Conservation (phyloP, 345 rosid species). For the Gossypium sturtianum region DNA sequence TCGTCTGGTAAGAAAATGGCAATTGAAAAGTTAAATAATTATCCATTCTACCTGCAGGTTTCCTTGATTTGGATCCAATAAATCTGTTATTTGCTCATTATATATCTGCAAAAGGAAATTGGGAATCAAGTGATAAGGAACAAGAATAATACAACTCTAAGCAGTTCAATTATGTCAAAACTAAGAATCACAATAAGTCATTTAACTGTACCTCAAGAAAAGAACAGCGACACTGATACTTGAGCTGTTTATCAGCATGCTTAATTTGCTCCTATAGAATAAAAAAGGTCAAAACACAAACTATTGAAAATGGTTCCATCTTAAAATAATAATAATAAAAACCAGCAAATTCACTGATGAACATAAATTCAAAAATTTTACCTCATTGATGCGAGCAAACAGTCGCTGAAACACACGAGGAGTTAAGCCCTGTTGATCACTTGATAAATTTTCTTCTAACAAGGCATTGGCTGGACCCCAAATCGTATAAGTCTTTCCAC, state of each 20-base stretch:
- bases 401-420: conserved; percentile 82
- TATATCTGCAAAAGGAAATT: conserved; percentile 65
- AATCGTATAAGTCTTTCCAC: conserved; percentile 96
- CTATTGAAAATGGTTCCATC: conserved; percentile 3
- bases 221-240: conserved; percentile 93
- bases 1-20: not conserved
- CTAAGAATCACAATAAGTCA: not conserved
- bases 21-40: conserved; percentile 12
- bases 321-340: not conserved
- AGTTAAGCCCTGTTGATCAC: conserved; percentile 83
- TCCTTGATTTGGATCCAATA: conserved; percentile 80
- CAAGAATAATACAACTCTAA: not conserved
- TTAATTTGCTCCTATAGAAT: conserved; percentile 73
- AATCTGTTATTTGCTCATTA: conserved; percentile 96
- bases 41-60: conserved; percentile 66
- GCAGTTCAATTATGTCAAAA: not conserved
- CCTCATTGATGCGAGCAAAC: conserved; percentile 86
- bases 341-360: conserved; percentile 7
- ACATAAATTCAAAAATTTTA: conserved; percentile 18
- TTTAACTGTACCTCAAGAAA: conserved; percentile 72
- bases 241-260: conserved; percentile 78
- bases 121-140: conserved; percentile 6
- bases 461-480: conserved; percentile 95
- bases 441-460: conserved; percentile 47
- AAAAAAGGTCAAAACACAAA: conserved; percentile 10